A percentile compares a stretch with the other conserved stretches of the same genome.
These are phyloP conservation scores for Echria macrotheca DNA, from an alignment of 495 filamentous ascomycete genomes.

Conservation along the genomic window DNA sequence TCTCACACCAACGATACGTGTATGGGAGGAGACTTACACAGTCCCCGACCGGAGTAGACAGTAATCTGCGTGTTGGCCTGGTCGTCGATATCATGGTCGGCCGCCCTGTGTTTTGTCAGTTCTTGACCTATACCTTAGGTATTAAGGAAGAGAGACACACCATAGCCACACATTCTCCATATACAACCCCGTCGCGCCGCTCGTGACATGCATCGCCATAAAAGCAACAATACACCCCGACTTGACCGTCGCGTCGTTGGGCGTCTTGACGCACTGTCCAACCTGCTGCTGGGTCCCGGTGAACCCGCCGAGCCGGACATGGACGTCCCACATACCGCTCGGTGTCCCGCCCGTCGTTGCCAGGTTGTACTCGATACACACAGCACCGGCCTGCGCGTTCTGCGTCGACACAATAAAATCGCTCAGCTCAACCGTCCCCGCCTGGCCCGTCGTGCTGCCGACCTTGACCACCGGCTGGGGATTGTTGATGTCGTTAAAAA, in stretches of 20 bases:
- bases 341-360: conserved; percentile 53
- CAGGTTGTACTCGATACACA: conserved; percentile 72
- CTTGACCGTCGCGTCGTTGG: conserved; percentile 46
- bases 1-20: background rate
- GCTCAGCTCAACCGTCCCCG: conserved; percentile 69
- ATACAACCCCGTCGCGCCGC: conserved; percentile 58
- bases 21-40: conserved; percentile 30
- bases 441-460: conserved; percentile 66
- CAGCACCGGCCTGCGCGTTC: conserved; percentile 62
- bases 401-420: conserved; percentile 73
- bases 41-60: conserved; percentile 63
- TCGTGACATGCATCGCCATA: conserved; percentile 75
- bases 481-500: conserved; percentile 64
- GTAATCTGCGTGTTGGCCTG: conserved; percentile 58
- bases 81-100: conserved; percentile 87
- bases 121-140: conserved; percentile 44
- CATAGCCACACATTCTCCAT: conserved; percentile 92
- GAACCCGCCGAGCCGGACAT: conserved; percentile 76
- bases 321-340: conserved; percentile 84
- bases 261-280: conserved; percentile 63
- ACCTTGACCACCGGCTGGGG: conserved; percentile 68
- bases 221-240: conserved; percentile 64
- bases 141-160: conserved; percentile 33
- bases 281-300: conserved; percentile 72
- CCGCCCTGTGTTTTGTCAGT: conserved; percentile 68